phyloP scores from a whole-genome alignment of 768 basidiomycete genomes.

The Udeniomyces megalosporus region DNA sequence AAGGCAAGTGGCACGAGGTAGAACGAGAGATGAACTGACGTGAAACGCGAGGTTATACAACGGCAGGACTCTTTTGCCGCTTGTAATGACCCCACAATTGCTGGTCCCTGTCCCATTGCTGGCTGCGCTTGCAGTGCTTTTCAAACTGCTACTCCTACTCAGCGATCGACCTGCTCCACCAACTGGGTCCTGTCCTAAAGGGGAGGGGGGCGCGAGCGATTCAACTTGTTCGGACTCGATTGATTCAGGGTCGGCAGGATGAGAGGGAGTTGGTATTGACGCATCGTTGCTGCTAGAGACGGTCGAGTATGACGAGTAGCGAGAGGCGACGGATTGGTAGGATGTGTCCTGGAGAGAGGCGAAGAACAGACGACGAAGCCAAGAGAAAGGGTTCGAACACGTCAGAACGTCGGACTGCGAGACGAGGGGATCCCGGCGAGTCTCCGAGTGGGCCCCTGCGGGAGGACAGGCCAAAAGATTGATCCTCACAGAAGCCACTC shows the following conservation, averaged over 20 bases:
- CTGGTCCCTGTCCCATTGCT: background rate
- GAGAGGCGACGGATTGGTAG: background rate
- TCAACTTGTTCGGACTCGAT: background rate
- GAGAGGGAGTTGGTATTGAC: too few relatives aligned
- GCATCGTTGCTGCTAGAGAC: background rate
- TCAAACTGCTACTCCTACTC: background rate
- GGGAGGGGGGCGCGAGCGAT: background rate
- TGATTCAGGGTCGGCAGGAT: background rate
- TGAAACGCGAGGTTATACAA: constrained; percentile 11
- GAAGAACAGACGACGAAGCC: background rate
- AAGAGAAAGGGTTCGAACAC: too few relatives aligned
- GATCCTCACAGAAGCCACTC: background rate
- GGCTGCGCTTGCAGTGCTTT: background rate
- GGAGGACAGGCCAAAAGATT: background rate
- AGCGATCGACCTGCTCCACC: background rate
- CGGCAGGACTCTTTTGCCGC: constrained; percentile 4
- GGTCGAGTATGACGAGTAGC: background rate
- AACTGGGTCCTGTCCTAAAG: too few relatives aligned
- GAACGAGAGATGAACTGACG: background rate
- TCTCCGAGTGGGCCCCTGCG: background rate
- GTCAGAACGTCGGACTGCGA: background rate
- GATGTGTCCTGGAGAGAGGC: background rate
- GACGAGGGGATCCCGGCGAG: background rate
- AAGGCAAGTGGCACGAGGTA: background rate
- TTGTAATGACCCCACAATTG: background rate